Evolutionary conservation across 768 basidiomycete genomes (phyloP).

Genomic region (Lactifluus subvellereus): DNA sequence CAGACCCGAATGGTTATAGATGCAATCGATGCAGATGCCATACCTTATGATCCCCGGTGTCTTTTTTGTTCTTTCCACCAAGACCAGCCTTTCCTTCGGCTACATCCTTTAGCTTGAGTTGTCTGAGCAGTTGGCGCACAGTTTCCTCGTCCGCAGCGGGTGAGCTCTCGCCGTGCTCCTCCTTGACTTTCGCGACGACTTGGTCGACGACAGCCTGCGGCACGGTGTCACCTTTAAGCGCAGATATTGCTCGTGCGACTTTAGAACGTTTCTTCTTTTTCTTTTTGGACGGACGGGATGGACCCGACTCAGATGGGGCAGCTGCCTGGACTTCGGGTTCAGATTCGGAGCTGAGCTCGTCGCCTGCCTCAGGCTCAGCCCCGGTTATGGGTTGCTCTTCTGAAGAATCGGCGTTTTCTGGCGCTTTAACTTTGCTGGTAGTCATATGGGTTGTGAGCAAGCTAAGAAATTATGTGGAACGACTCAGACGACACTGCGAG

Average conservation of each 20-base stretch:
- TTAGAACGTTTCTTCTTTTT: conserved; percentile 90
- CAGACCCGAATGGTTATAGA: conserved; percentile 6
- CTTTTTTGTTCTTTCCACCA: conserved; percentile 71
- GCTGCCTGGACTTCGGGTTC: conserved; percentile 3
- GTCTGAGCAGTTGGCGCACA: conserved; percentile 63
- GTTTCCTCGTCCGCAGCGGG: conserved; percentile 51
- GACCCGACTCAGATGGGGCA: conserved; percentile 26
- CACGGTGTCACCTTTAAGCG: conserved; percentile 47
- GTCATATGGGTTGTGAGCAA: conserved; percentile 2
- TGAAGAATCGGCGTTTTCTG: neutral
- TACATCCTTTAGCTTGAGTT: conserved; percentile 80
- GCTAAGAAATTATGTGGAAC: neutral
- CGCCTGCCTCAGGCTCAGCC: conserved; percentile 5
- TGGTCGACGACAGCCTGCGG: conserved; percentile 63
- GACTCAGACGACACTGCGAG: neutral
- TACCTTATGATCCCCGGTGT: conserved; percentile 87
- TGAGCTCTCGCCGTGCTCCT: conserved; percentile 32
- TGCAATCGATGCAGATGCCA: conserved; percentile 20
- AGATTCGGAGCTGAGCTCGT: conserved; percentile 9
- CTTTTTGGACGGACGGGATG: conserved; percentile 53
- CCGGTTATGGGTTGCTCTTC: neutral
- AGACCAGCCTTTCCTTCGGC: conserved; percentile 75
- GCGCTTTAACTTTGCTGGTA: conserved; percentile 10
- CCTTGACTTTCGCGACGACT: conserved; percentile 53
- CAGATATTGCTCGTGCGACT: conserved; percentile 45